phyloP scores from a whole-genome alignment of 2,329 filamentous ascomycete species.

The Xylaria sp. region DNA sequence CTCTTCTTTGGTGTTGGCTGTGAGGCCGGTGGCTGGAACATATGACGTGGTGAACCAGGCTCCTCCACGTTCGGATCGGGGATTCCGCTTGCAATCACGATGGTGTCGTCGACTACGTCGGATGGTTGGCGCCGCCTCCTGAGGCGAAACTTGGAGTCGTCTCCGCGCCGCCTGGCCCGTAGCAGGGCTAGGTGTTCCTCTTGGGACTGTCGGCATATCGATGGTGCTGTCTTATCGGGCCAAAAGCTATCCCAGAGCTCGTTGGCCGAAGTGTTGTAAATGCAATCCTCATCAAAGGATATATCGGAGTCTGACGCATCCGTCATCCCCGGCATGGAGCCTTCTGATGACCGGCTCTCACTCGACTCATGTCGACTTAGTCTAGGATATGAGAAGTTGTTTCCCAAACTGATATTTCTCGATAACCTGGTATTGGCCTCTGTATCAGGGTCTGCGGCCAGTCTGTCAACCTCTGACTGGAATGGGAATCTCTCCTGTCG shows the following conservation, averaged over 20 bases:
- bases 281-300: slow-evolving; percentile 57
- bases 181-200: slow-evolving; percentile 32
- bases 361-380: slow-evolving; percentile 37
- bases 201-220: slow-evolving; percentile 10
- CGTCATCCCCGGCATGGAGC: slow-evolving; percentile 54
- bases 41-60: slow-evolving; percentile 27
- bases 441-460: slow-evolving; percentile 23
- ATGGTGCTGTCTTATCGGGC: slow-evolving; percentile 35
- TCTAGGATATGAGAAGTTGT: slow-evolving; percentile 46
- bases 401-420: slow-evolving; percentile 33
- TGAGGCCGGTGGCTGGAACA: slow-evolving; percentile 23
- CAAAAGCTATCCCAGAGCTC: slow-evolving; percentile 61
- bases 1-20: slow-evolving; percentile 27
- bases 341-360: slow-evolving; percentile 49
- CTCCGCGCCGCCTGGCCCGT: slow-evolving; percentile 23
- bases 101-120: slow-evolving; percentile 34
- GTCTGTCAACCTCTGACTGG: slow-evolving; percentile 8
- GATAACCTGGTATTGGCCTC: slow-evolving; percentile 12
- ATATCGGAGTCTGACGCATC: slow-evolving; percentile 59
- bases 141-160: slow-evolving; percentile 31
- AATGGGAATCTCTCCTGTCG: slow-evolving; percentile 18
- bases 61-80: slow-evolving; percentile 36
- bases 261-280: slow-evolving; percentile 51
- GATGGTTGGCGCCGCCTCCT: slow-evolving; percentile 13
- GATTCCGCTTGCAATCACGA: slow-evolving; percentile 30